phyloP scores from a whole-genome alignment of 768 basidiomycete genomes.

The Clitopilus passeckerianus region DNA sequence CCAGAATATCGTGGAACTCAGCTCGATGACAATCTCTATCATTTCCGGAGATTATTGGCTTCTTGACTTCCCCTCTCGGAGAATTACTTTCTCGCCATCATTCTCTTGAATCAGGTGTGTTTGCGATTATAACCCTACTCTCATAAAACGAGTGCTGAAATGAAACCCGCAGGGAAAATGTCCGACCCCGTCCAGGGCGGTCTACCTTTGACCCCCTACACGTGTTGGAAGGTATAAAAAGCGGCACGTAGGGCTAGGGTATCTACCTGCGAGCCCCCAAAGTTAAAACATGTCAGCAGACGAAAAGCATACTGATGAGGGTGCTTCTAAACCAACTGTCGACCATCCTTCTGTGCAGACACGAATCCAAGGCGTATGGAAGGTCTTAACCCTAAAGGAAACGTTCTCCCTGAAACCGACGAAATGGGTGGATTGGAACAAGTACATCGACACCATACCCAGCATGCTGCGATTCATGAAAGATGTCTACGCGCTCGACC shows the following conservation, averaged over 20 bases:
- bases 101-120: background rate
- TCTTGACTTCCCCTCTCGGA: background rate
- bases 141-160: background rate
- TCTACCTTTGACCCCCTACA: background rate
- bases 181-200: background rate
- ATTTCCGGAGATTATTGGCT: background rate
- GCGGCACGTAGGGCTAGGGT: background rate
- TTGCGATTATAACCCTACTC: background rate
- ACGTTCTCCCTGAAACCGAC: conserved; percentile 2
- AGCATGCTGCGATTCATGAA: conserved; percentile 3
- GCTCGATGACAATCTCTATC: background rate
- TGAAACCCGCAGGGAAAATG: background rate
- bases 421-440: conserved; percentile 5
- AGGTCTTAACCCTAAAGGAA: conserved; percentile 7
- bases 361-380: conserved; percentile 8
- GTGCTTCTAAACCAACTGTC: background rate
- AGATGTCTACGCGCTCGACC: conserved; percentile 9
- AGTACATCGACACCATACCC: conserved; percentile 6
- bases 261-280: background rate
- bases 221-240: background rate
- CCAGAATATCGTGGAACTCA: background rate
- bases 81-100: background rate
- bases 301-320: background rate
- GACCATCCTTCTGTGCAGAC: background rate
- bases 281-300: background rate